Evolutionary conservation across 768 basidiomycete species (phyloP), one percentile per base, ranked within the genome.

Genomic region (Mycena belliarum): DNA sequence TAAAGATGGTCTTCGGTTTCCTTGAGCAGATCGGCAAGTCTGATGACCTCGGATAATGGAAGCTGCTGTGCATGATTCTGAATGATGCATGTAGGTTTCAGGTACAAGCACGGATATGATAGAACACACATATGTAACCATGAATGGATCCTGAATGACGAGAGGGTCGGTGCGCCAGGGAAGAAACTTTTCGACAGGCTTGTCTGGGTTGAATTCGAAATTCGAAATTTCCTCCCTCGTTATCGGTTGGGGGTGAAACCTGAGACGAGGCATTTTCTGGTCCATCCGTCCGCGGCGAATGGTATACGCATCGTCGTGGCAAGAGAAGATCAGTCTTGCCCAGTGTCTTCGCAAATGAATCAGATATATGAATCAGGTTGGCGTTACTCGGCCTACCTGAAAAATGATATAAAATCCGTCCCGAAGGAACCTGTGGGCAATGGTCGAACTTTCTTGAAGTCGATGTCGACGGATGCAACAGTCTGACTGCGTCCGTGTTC

Each of bases 111-210:
- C 12, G 10, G 33, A 20, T n/a, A n/a, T 16, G 15, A 21, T 12
- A 20, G 20, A 24, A 32, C 40, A 15, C 33, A 56, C 55, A 56
- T 49, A 24, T 20, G 55, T 49, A 14, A 49, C 23, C 12, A 56
- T 29, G 26, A 56, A 56, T 24, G 55, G 55, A 25, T 56, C 55
- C 10, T 56, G 55, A 14, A 56, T 56, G n/a, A 56, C 47, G 8
- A 56, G 32, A n/a, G 23, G 41, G 15, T 49, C 32, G 41, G 20
- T 24, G 10, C 41, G 24, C 55, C 55, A 56, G 4, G 47, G 41
- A 7, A n/a, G n/a, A 16, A 43, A 37, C 15, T 56, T 24, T 10
- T 26, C 3, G 24, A 25, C 20, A 6, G 48, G 55, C 25, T 49
- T n/a, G n/a, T n/a, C n/a, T n/a, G n/a, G 15, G 23, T 43, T 21